Conservation (phyloP, 805 yeast genomes). For the Isabelozyma gotoi region DNA sequence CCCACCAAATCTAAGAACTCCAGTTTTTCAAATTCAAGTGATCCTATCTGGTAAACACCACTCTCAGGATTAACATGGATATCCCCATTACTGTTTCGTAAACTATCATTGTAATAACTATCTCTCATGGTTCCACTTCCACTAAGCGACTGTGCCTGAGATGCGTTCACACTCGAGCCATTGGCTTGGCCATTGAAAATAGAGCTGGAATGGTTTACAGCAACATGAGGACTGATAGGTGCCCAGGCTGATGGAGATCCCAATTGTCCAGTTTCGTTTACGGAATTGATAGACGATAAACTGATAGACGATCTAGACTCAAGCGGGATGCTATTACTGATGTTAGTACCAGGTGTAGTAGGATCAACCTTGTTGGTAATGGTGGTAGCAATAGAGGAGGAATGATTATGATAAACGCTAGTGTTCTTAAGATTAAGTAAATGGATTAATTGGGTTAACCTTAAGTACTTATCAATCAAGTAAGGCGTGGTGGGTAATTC, state of each 20-base stretch:
- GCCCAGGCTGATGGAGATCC: neutral
- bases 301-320: slow-evolving; percentile 7
- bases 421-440: slow-evolving; percentile 32
- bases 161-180: neutral
- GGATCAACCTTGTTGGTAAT: neutral
- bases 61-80: slow-evolving; percentile 22
- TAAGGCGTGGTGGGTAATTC: slow-evolving; percentile 71
- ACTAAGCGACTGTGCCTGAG: neutral
- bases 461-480: slow-evolving; percentile 62
- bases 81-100: slow-evolving; percentile 14
- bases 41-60: slow-evolving; percentile 44
- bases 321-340: neutral
- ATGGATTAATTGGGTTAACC: slow-evolving; percentile 58
- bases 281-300: slow-evolving; percentile 5
- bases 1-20: slow-evolving; percentile 44
- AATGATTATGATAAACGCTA: neutral
- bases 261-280: slow-evolving; percentile 2
- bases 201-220: neutral
- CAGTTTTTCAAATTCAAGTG: slow-evolving; percentile 49
- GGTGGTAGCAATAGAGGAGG: neutral
- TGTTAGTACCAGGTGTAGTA: slow-evolving; percentile 3
- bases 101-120: slow-evolving; percentile 1
- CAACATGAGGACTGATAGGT: neutral
- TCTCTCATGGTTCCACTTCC: slow-evolving; percentile 1
- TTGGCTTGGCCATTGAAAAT: neutral